Conservation (phyloP, 495 filamentous ascomycete species). For the Neurospora tetraspora region DNA sequence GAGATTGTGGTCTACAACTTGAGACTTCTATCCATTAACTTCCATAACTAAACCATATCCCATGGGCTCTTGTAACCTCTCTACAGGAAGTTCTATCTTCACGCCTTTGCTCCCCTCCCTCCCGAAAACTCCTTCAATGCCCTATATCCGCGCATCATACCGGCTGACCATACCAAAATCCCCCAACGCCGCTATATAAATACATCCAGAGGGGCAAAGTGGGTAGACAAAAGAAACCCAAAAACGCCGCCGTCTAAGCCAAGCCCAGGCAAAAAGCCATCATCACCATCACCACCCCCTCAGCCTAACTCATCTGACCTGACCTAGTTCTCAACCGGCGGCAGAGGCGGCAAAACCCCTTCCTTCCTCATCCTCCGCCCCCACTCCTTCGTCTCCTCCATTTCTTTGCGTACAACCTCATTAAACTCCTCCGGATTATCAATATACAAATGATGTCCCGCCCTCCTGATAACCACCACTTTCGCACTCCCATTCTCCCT, state of each 20-base stretch:
- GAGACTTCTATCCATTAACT: neutral
- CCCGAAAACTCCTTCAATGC: neutral
- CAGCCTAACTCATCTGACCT: neutral
- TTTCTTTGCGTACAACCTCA: conserved; percentile 57
- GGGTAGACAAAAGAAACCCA: neutral
- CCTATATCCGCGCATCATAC: neutral
- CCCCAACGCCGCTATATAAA: neutral
- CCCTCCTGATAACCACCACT: conserved; percentile 70
- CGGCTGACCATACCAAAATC: neutral
- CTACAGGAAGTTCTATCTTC: neutral
- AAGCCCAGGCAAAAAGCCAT: neutral
- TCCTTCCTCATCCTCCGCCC: neutral
- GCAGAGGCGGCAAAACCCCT: neutral
- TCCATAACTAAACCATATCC: neutral
- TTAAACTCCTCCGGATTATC: conserved; percentile 91
- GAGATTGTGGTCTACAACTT: neutral
- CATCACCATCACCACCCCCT: neutral
- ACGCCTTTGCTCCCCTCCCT: neutral
- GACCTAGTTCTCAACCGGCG: neutral
- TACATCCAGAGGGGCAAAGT: neutral
- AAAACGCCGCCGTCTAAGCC: neutral
- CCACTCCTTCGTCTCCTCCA: conserved; percentile 51
- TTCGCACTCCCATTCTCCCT: conserved; percentile 72
- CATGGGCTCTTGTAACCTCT: neutral
- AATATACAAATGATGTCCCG: conserved; percentile 90